These are phyloP conservation scores for Cardiospermum halicacabum DNA, from an alignment of 345 rosid species.

Conservation along the genomic window DNA sequence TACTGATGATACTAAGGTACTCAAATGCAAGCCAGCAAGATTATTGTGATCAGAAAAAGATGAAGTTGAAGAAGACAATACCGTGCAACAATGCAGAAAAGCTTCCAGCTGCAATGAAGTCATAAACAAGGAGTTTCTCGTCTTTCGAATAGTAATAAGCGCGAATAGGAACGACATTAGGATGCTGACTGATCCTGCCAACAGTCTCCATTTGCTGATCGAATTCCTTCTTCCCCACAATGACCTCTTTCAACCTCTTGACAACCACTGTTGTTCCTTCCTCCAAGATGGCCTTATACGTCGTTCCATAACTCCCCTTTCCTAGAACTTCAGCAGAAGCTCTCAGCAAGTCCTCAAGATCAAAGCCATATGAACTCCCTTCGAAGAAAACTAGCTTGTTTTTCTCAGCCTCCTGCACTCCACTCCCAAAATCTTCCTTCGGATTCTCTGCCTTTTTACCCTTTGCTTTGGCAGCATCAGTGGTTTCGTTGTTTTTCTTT, in stretches of 20 bases:
- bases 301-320: constrained; percentile 90
- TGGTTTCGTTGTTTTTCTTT: constrained; percentile 36
- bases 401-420: constrained; percentile 92
- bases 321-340: constrained; percentile 98
- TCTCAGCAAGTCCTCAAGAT: constrained; percentile 84
- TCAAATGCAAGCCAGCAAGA: neutral
- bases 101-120: constrained; percentile 61
- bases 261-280: constrained; percentile 85
- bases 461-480: constrained; percentile 43
- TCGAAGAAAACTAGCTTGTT: constrained; percentile 92
- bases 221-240: constrained; percentile 77
- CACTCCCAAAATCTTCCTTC: constrained; percentile 84
- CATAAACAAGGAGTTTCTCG: constrained; percentile 86
- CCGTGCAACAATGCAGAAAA: constrained; percentile 69
- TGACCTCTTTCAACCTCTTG: constrained; percentile 78
- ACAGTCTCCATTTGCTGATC: constrained; percentile 90
- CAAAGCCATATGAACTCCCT: constrained; percentile 72
- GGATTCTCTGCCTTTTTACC: constrained; percentile 51
- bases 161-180: constrained; percentile 74
- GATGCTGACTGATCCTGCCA: constrained; percentile 67
- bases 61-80: constrained; percentile 23
- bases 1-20: neutral
- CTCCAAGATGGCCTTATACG: constrained; percentile 88
- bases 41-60: no score
- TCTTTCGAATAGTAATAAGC: constrained; percentile 95